Percentiles rank a stretch among this genome's conserved stretches.
Conservation (phyloP, 2,329 filamentous ascomycete species). For the Pseudopithomyces chartarum region DNA sequence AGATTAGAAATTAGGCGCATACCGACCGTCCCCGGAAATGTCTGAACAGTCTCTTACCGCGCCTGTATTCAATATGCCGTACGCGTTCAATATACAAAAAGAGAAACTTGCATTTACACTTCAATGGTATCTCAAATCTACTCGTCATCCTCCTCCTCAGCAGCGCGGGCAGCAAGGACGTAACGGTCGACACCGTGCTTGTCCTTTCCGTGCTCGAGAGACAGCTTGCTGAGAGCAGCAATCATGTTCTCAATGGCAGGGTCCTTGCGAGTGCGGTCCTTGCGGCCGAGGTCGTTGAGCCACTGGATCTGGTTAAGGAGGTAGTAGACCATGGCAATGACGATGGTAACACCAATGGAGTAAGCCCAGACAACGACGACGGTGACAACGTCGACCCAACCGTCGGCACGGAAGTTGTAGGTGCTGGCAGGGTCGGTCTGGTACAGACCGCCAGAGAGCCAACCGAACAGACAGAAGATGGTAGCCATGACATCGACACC, state of each 20-base stretch:
- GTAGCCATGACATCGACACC: constrained; percentile 74
- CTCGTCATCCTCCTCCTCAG: constrained; percentile 56
- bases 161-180: constrained; percentile 50
- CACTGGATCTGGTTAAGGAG: constrained; percentile 63
- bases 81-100: background rate
- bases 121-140: constrained; percentile 20
- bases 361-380: constrained; percentile 69
- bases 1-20: constrained; percentile 13
- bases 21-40: background rate
- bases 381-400: constrained; percentile 66
- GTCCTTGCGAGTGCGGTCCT: constrained; percentile 65
- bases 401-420: constrained; percentile 51
- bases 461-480: constrained; percentile 76
- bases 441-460: constrained; percentile 63
- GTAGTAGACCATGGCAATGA: constrained; percentile 69
- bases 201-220: constrained; percentile 63
- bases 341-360: constrained; percentile 68
- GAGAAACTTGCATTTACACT: constrained; percentile 4
- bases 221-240: constrained; percentile 66
- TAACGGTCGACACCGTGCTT: constrained; percentile 53
- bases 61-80: constrained; percentile 2
- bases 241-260: constrained; percentile 71
- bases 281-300: constrained; percentile 67
- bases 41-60: constrained; percentile 1
- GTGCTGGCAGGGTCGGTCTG: constrained; percentile 50